Conservation (phyloP, 345 rosid species). For the Heritiera littoralis region DNA sequence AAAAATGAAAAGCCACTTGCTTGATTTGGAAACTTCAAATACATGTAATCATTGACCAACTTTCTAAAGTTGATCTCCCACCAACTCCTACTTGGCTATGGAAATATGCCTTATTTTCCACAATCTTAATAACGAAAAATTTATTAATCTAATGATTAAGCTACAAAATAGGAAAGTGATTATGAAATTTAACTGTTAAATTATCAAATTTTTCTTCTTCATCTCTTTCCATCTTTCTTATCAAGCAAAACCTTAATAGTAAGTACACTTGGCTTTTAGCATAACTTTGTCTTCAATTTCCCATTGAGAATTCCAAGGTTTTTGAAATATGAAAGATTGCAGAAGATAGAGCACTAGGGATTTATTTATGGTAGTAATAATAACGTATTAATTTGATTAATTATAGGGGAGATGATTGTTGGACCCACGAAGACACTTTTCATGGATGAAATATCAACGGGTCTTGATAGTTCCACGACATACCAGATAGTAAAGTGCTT, state of each 20-base stretch:
- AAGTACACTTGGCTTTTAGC: neutral
- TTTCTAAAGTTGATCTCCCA: constrained; percentile 4
- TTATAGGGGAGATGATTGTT: constrained; percentile 90
- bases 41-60: neutral
- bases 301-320: neutral
- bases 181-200: too few species aligned
- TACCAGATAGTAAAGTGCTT: constrained; percentile 84
- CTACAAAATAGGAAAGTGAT: too few species aligned
- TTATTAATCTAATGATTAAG: too few species aligned
- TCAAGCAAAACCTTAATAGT: too few species aligned
- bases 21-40: neutral
- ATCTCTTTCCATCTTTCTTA: too few species aligned
- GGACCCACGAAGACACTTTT: constrained; percentile 86
- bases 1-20: too few species aligned
- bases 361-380: neutral
- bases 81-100: neutral
- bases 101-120: neutral
- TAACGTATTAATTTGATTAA: neutral
- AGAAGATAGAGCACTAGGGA: constrained; percentile 36
- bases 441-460: constrained; percentile 98
- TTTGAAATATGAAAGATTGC: too few species aligned
- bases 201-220: too few species aligned
- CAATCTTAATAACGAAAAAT: too few species aligned
- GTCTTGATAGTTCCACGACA: constrained; percentile 90
- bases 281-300: neutral